Base-by-base conservation (phyloP, 768 basidiomycete species). In the Hypholoma sublateritium region DNA sequence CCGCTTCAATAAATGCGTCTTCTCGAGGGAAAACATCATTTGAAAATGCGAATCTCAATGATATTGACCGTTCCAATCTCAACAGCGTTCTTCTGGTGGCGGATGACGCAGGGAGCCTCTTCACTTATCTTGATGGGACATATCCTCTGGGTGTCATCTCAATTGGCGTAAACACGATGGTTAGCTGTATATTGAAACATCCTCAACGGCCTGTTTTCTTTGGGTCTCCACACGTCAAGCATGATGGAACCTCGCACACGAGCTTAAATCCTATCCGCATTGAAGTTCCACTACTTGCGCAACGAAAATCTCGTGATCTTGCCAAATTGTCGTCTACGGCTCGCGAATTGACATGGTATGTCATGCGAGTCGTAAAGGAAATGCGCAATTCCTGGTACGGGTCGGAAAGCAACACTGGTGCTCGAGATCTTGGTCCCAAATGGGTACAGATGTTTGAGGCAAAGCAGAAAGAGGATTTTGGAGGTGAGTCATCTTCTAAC, bases 341-440 rank as follows among this genome's bases (percentile, higher is more conserved):
- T 4, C 82, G 88, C 13, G 89, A 91, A 61, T 76, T 93, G 36
- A 71, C 80, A 7, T 89, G 85, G 85, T 91, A 92, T 72, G 72
- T 77, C 32, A 81, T 87, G 67, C 83, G 87, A 45, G 81, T 85
- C 34, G 72, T 88, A 39, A 83, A 85, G 62, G 91, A 93, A 57
- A 87, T 93, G 84, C 81, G 81, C 17, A 74, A 72, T 24, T 73
- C 77, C 9, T 94, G 92, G 92, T 82, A 84, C 64, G 92, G 92
- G 17, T 81, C 83, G 12, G 85, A 87, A 50, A 80, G 73, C 7
- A 75, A 78, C 47, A 80, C 74, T 59, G 91, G 91, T 45, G 89
- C 89, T 43, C 79, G 87, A 59, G 85, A 86, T 44, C 67, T 88
- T 56, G 92, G 92, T 7, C 81, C 83, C 4, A 87, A 82, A 66